These are phyloP conservation scores for Codiaeum variegatum DNA, from an alignment of 441 rosid species.

Conservation along the genomic window DNA sequence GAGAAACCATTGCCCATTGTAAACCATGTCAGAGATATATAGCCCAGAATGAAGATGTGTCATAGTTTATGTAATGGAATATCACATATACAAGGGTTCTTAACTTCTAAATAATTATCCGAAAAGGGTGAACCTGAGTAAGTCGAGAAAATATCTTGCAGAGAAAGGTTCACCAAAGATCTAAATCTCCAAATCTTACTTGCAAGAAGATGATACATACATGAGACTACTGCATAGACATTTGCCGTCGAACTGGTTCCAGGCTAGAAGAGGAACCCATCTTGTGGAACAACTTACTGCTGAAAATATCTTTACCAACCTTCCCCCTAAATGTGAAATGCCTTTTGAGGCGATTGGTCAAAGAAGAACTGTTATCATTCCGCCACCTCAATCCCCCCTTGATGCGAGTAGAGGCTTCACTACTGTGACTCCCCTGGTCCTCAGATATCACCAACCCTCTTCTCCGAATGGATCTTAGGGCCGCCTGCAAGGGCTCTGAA, in stretches of 20 bases:
- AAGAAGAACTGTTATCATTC: slow-evolving; percentile 35
- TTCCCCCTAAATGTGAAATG: slow-evolving; percentile 43
- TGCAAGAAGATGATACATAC: slow-evolving; percentile 27
- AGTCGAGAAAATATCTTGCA: slow-evolving; percentile 10
- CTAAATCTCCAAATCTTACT: slow-evolving; percentile 22
- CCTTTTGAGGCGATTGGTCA: slow-evolving; percentile 43
- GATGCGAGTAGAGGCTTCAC: slow-evolving; percentile 29
- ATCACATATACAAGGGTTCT: slow-evolving; percentile 21
- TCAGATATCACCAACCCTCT: slow-evolving; percentile 46
- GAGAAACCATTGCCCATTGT: not conserved
- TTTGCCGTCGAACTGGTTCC: slow-evolving; percentile 21
- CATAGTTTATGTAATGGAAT: slow-evolving; percentile 8
- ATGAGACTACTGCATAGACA: slow-evolving; percentile 23
- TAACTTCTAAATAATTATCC: slow-evolving; percentile 12
- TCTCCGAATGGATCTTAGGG: slow-evolving; percentile 57
- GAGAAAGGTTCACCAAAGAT: slow-evolving; percentile 14
- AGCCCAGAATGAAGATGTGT: not conserved
- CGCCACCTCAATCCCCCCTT: slow-evolving; percentile 36
- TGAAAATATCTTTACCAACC: slow-evolving; percentile 31
- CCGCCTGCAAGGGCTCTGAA: slow-evolving; percentile 66
- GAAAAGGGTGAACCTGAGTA: slow-evolving; percentile 12
- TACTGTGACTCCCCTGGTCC: slow-evolving; percentile 24
- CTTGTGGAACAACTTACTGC: slow-evolving; percentile 29
- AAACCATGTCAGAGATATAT: not conserved
- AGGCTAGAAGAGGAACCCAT: slow-evolving; percentile 38